Evolutionary conservation across 192 early-diverging fungal genomes (phyloP).

Genomic region (Dissophora globulifera): DNA sequence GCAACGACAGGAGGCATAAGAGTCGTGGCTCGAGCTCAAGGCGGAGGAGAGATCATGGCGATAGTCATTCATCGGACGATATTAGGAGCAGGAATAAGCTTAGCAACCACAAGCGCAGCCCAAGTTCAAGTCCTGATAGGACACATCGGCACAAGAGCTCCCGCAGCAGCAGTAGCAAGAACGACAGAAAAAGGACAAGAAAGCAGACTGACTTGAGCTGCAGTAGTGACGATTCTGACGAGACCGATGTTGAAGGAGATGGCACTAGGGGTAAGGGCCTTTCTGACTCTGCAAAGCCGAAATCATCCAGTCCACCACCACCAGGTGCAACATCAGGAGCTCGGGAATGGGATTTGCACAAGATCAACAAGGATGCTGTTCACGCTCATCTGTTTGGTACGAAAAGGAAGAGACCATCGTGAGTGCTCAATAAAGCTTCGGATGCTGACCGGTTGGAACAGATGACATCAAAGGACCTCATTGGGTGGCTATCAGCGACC

Average conservation of each 20-base stretch:
- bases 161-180: background rate
- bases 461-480: no score
- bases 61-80: background rate
- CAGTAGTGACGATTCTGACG: background rate
- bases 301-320: background rate
- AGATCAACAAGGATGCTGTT: conserved; percentile 27
- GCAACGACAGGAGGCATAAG: no score
- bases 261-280: background rate
- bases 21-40: conserved; percentile 2
- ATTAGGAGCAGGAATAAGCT: background rate
- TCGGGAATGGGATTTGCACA: conserved; percentile 44
- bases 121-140: conserved; percentile 3
- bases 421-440: background rate
- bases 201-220: background rate
- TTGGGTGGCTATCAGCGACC: no score
- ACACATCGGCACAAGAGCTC: conserved; percentile 7
- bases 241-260: conserved; percentile 1
- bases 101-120: background rate
- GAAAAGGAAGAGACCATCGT: background rate
- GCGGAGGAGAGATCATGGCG: background rate
- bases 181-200: background rate
- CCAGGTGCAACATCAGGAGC: background rate
- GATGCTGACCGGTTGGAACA: no score
- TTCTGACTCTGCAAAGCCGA: no score
- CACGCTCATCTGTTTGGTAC: conserved; percentile 2